These are phyloP conservation scores for Backusella tuberculispora DNA, from an alignment of 192 early-diverging fungal genomes.

Conservation along the genomic window DNA sequence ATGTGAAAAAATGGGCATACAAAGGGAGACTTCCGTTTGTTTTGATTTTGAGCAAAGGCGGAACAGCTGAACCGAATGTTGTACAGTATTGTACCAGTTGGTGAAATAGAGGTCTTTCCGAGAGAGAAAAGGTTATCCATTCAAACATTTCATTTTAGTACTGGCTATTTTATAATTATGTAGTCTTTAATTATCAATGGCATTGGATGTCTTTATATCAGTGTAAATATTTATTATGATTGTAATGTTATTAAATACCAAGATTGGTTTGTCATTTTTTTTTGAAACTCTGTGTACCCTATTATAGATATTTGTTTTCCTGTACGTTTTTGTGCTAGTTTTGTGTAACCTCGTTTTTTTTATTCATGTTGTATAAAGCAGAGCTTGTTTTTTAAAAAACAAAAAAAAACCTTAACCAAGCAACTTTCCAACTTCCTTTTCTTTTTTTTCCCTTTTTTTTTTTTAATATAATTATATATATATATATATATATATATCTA, in stretches of 20 bases:
- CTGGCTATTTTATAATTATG: not conserved
- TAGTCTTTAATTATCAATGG: too few relatives aligned
- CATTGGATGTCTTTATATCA: not conserved
- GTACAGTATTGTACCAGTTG: slow-evolving; percentile 1
- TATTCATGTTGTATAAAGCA: slow-evolving; percentile 1
- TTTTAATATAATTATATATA: not conserved
- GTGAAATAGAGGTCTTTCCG: not conserved
- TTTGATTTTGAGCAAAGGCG: slow-evolving; percentile 7
- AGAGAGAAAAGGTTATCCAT: not conserved
- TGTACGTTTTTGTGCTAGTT: slow-evolving; percentile 4
- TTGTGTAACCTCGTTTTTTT: not conserved
- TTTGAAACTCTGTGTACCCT: slow-evolving; percentile 4
- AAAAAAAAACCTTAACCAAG: not conserved
- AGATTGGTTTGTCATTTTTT: slow-evolving; percentile 9
- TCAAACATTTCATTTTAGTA: not conserved
- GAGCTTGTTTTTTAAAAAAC: not conserved
- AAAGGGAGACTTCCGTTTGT: slow-evolving; percentile 4
- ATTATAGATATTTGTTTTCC: slow-evolving; percentile 12
- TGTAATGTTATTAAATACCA: not conserved
- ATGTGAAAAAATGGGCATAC: not conserved
- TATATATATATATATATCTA: slow-evolving; percentile 11
- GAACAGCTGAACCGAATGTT: slow-evolving; percentile 2
- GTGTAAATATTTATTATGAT: not conserved
- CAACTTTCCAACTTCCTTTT: not conserved
- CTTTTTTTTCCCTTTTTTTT: not conserved